Evolutionary conservation across 495 filamentous ascomycete species (phyloP).

Genomic region (Hyaloscypha hepaticicola): DNA sequence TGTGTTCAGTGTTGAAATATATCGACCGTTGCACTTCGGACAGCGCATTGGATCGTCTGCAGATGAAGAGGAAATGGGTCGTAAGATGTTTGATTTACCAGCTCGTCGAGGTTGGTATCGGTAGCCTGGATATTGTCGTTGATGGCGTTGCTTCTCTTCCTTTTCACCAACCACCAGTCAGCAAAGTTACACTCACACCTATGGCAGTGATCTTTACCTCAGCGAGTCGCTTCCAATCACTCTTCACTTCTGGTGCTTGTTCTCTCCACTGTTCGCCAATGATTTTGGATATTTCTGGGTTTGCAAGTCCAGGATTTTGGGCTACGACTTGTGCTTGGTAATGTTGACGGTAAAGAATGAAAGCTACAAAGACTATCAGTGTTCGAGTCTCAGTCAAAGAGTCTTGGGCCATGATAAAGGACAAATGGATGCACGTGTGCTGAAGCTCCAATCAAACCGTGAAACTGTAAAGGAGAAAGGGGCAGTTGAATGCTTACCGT

Average conservation of each 20-base stretch:
- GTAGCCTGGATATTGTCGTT: slow-evolving; percentile 88
- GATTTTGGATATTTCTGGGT: slow-evolving; percentile 97
- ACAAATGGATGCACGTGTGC: slow-evolving; percentile 21
- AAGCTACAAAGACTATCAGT: slow-evolving; percentile 60
- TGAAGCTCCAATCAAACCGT: slow-evolving; percentile 26
- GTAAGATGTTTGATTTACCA: slow-evolving; percentile 43
- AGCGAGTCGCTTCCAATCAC: slow-evolving; percentile 85
- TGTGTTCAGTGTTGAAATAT: slow-evolving; percentile 55
- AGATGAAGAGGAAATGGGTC: slow-evolving; percentile 35
- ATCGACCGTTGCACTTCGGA: slow-evolving; percentile 60
- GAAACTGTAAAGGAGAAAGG: slow-evolving; percentile 20
- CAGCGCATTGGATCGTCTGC: slow-evolving; percentile 53
- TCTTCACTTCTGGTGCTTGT: slow-evolving; percentile 71
- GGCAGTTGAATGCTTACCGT: slow-evolving; percentile 65
- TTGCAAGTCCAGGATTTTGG: slow-evolving; percentile 83
- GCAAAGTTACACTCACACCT: background rate
- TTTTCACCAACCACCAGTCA: slow-evolving; percentile 33
- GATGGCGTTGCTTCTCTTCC: slow-evolving; percentile 91
- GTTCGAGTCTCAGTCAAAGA: slow-evolving; percentile 23
- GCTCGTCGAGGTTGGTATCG: slow-evolving; percentile 87
- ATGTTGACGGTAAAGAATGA: slow-evolving; percentile 96
- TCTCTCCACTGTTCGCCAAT: slow-evolving; percentile 91
- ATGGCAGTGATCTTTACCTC: slow-evolving; percentile 53
- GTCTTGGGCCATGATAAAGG: slow-evolving; percentile 28
- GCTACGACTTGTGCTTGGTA: slow-evolving; percentile 79